Percentiles rank a stretch among this genome's conserved stretches.
These are phyloP conservation scores for Colletotrichum eremochloae DNA, from an alignment of 2,329 filamentous ascomycete genomes.

Conservation along the genomic window DNA sequence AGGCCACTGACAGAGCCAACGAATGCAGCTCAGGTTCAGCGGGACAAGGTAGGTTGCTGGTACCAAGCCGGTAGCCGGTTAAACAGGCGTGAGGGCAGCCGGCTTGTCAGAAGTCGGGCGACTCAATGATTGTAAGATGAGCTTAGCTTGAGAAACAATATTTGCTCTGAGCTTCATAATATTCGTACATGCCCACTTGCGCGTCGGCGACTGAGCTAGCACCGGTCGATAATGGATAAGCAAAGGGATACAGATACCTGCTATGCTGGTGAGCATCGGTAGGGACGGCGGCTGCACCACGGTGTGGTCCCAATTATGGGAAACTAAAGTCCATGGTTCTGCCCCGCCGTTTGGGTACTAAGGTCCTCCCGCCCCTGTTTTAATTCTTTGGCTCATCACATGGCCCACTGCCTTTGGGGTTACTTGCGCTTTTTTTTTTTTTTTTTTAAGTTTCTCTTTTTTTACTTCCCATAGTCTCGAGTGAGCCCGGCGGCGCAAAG, in stretches of 20 bases:
- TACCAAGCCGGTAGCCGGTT: slow-evolving; percentile 30
- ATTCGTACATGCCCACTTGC: background rate
- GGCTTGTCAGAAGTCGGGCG: slow-evolving; percentile 26
- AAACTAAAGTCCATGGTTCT: slow-evolving; percentile 30
- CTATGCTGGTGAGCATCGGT: background rate
- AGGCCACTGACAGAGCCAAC: background rate
- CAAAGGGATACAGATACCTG: slow-evolving; percentile 14
- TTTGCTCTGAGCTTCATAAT: background rate
- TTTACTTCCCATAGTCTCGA: background rate
- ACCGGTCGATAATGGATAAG: slow-evolving; percentile 9
- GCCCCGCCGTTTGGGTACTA: slow-evolving; percentile 28
- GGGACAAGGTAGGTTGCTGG: background rate
- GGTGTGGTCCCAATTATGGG: background rate
- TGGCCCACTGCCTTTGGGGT: background rate
- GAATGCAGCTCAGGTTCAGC: slow-evolving; percentile 11
- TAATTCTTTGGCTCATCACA: slow-evolving; percentile 4
- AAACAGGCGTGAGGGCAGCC: slow-evolving; percentile 21
- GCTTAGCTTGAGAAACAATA: background rate
- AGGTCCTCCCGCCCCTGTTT: slow-evolving; percentile 5
- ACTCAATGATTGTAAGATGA: background rate
- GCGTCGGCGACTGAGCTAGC: background rate
- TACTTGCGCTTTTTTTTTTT: background rate
- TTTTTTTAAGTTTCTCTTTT: background rate
- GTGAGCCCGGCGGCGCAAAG: background rate
- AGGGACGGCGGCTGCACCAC: background rate